Evolutionary conservation across 495 filamentous ascomycete genomes (phyloP), one percentile per base, ranked within the genome.

Genomic region (Thermothielavioides terrestris): DNA sequence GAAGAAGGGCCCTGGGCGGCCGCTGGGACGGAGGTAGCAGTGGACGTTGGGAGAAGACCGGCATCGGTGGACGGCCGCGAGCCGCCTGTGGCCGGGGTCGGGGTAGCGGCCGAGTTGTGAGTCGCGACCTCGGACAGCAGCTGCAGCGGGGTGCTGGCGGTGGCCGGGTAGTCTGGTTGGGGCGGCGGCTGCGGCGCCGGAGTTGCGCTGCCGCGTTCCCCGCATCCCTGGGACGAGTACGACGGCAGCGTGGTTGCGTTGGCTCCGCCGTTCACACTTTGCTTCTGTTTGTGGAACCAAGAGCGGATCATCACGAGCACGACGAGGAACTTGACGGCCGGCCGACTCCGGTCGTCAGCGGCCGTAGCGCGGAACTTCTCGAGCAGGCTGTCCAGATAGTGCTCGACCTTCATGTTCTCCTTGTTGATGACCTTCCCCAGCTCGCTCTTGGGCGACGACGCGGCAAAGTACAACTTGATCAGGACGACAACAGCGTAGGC

Each of bases 381-480:
- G 1, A 88, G 74, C 8, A 94, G 66, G 9, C 66, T 65, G 47
- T 86, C 82, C 0, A 94, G 68, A 57, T 91, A 84, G 23, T 83
- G 69, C 48, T 91, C 85, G 8, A 94, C 79, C 35, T 79, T 78
- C 60, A 95, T 75, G 37, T 84, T 77, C 30, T 84, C 77, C 50
- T 82, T 80, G 45, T 83, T 78, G 50, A 95, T 83, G 18, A 94
- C 77, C 58, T 81, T 84, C 4, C 85, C 85, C 1, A 95, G 69
- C 55, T 85, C 83, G 20, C 79, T 80, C 37, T 79, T 68, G 0
- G 85, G 75, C 10, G 79, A 74, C 11, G 77, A 81, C 9, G 87
- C 82, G 3, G 86, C 81, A 42, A 88, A 86, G 64, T 88, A 88
- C 52, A 95, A 78, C 58, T 94, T 95, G 62, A 95, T 88, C 15